These are phyloP conservation scores for Leccinellum albellum DNA, from an alignment of 768 basidiomycete genomes.

Conservation along the genomic window DNA sequence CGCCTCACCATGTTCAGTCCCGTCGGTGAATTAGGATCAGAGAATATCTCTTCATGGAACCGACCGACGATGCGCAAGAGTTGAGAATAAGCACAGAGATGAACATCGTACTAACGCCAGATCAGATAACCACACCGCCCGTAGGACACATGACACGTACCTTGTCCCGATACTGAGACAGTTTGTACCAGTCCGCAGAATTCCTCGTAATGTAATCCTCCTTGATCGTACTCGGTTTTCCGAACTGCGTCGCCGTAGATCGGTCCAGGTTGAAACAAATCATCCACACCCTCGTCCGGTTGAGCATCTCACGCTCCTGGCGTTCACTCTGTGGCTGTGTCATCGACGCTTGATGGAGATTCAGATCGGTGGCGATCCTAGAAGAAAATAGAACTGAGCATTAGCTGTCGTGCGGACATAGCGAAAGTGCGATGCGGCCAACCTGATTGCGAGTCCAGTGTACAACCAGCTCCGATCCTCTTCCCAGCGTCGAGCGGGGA, in stretches of 20 bases:
- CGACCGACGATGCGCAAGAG: constrained; percentile 66
- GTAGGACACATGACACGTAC: constrained; percentile 31
- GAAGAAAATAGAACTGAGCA: not conserved
- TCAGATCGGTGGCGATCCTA: constrained; percentile 86
- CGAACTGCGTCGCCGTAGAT: constrained; percentile 84
- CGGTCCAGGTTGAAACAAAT: constrained; percentile 87
- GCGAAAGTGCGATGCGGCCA: not conserved
- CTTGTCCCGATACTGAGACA: constrained; percentile 55
- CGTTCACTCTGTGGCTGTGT: constrained; percentile 66
- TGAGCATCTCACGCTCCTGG: constrained; percentile 78
- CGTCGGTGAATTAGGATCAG: constrained; percentile 60
- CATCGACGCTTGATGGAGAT: constrained; percentile 66
- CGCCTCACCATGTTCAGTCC: constrained; percentile 61
- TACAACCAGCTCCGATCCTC: constrained; percentile 90
- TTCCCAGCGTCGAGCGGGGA: constrained; percentile 81
- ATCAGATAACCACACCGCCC: not conserved
- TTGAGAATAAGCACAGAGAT: constrained; percentile 69
- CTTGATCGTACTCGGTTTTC: constrained; percentile 84
- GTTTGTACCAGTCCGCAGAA: constrained; percentile 73
- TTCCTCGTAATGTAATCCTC: constrained; percentile 78
- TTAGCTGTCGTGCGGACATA: not conserved
- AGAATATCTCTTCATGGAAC: constrained; percentile 77
- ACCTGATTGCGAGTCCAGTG: constrained; percentile 83
- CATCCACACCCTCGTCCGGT: constrained; percentile 86
- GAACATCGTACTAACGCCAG: constrained; percentile 59